Percentiles rank a stretch among this genome's conserved stretches.
These are phyloP conservation scores for Trapa bicornis DNA, from an alignment of 345 rosid species.

Conservation along the genomic window DNA sequence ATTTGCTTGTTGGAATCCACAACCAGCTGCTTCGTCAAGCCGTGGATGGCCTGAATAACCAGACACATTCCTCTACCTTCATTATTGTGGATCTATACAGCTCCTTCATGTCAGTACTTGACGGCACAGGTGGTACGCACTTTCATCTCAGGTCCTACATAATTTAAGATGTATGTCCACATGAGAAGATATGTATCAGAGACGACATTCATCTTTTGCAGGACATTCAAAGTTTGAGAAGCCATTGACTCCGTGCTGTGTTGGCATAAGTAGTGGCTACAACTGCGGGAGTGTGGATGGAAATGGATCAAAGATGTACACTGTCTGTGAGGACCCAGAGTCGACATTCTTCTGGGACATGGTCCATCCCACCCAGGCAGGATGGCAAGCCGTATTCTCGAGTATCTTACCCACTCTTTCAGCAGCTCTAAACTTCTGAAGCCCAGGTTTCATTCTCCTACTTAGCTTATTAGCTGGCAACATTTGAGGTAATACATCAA, in stretches of 20 bases:
- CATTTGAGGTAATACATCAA: not conserved
- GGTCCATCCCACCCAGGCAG: constrained; percentile 27
- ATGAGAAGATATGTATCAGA: no score
- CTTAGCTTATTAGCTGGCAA: no score
- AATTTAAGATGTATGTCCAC: no score
- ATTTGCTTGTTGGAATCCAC: constrained; percentile 35
- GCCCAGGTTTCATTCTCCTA: not conserved
- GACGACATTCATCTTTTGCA: no score
- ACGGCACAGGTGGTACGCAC: no score
- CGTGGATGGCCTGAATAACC: constrained; percentile 32
- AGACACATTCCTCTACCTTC: constrained; percentile 26
- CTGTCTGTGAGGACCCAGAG: constrained; percentile 17
- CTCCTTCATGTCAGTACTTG: no score
- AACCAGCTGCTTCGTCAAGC: constrained; percentile 36
- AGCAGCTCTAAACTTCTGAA: constrained; percentile 9
- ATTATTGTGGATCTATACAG: constrained; percentile 26
- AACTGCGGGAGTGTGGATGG: constrained; percentile 10
- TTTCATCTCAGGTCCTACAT: no score
- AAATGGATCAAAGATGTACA: constrained; percentile 16
- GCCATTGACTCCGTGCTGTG: constrained; percentile 33
- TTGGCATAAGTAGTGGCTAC: not conserved
- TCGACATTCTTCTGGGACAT: constrained; percentile 29
- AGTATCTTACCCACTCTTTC: constrained; percentile 14
- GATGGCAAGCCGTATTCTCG: constrained; percentile 24
- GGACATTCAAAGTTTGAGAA: constrained; percentile 22